phyloP scores from a whole-genome alignment of 2,329 filamentous ascomycete species.

The Monilinia fructigena region DNA sequence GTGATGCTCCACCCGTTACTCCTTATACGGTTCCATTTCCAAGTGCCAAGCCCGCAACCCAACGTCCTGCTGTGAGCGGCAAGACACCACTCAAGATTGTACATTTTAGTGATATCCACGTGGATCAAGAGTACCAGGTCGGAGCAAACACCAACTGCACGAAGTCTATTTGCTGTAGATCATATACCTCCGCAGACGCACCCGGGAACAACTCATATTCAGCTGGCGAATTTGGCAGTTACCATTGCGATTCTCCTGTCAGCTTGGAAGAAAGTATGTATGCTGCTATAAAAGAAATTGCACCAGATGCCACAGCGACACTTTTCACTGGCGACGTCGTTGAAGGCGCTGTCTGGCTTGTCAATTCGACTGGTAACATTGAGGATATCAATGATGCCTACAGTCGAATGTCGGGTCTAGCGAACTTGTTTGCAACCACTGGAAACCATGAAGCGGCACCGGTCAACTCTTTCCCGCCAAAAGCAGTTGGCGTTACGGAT shows the following conservation, averaged over 20 bases:
- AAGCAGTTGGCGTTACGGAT: conserved; percentile 29
- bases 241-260: conserved; percentile 43
- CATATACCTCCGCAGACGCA: conserved; percentile 41
- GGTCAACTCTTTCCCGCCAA: conserved; percentile 41
- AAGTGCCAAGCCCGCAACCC: conserved; percentile 40
- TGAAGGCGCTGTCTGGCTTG: conserved; percentile 43
- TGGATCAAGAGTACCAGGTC: conserved; percentile 44
- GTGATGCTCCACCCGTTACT: conserved; percentile 40
- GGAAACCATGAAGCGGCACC: conserved; percentile 45
- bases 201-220: conserved; percentile 43
- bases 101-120: conserved; percentile 47
- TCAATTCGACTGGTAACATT: conserved; percentile 37
- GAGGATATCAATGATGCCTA: conserved; percentile 43
- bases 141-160: conserved; percentile 45
- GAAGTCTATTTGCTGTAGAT: conserved; percentile 46
- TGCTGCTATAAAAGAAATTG: conserved; percentile 41
- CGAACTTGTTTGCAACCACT: conserved; percentile 41
- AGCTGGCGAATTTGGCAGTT: conserved; percentile 43
- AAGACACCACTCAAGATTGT: conserved; percentile 43
- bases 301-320: conserved; percentile 37
- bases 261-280: conserved; percentile 44
- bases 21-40: conserved; percentile 41
- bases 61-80: conserved; percentile 41
- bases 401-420: conserved; percentile 38
- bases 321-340: conserved; percentile 46